Evolutionary conservation across 164 flowering plant species (phyloP).

Genomic region (Brasenia schreberi): DNA sequence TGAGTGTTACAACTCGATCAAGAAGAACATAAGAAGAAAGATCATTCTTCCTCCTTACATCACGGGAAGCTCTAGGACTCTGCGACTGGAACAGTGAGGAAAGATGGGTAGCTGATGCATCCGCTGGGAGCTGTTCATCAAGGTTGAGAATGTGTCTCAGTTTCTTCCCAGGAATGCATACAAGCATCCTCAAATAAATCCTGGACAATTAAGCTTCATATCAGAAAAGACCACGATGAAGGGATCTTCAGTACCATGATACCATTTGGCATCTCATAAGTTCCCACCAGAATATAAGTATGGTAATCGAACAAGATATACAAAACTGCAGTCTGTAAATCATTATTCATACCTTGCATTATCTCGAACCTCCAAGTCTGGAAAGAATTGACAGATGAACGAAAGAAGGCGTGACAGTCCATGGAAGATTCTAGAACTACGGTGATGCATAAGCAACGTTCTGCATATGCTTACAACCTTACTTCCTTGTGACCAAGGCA

Average conservation of each 20-base stretch:
- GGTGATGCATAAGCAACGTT: constrained; percentile 71
- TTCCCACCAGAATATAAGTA: neutral
- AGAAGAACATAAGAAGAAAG: constrained; percentile 64
- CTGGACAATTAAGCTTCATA: constrained; percentile 23
- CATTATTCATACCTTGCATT: constrained; percentile 60
- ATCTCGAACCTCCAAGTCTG: constrained; percentile 95
- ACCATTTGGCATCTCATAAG: neutral
- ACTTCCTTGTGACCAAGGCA: constrained; percentile 85
- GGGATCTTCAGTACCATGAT: neutral
- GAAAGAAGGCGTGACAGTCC: constrained; percentile 64
- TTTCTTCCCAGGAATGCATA: constrained; percentile 80
- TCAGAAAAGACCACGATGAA: neutral
- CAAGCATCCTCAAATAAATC: constrained; percentile 79
- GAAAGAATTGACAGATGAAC: constrained; percentile 69
- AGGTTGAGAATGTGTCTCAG: constrained; percentile 60
- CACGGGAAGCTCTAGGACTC: constrained; percentile 33
- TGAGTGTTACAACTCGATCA: constrained; percentile 47
- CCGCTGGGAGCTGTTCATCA: constrained; percentile 55
- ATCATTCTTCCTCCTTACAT: constrained; percentile 39
- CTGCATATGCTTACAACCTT: constrained; percentile 77
- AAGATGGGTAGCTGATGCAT: constrained; percentile 52
- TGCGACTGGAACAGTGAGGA: constrained; percentile 42
- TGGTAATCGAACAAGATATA: neutral
- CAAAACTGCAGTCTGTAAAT: neutral
- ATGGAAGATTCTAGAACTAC: constrained; percentile 67